A percentile compares a stretch with the other conserved stretches of the same genome.
phyloP scores from a whole-genome alignment of 805 yeast genomes.

The Hanseniaspora vineae region DNA sequence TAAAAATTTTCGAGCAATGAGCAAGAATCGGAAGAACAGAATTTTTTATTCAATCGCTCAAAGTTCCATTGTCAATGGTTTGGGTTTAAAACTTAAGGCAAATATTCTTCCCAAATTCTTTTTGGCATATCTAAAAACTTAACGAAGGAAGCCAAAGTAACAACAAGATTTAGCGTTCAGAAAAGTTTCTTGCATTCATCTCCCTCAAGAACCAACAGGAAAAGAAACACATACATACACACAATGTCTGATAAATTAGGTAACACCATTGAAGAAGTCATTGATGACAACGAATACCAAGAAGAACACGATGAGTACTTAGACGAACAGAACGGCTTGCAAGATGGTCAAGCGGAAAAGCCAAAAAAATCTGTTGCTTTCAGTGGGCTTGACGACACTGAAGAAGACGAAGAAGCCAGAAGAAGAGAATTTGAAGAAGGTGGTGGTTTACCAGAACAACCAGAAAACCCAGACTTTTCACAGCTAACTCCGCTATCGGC shows the following conservation, averaged over 20 bases:
- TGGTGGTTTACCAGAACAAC: slow-evolving; percentile 97
- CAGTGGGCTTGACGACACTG: slow-evolving; percentile 43
- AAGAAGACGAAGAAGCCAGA: slow-evolving; percentile 66
- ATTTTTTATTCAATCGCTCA: not conserved
- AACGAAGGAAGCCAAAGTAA: not conserved
- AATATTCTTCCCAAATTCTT: no score
- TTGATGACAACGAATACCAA: slow-evolving; percentile 16
- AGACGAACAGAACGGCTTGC: slow-evolving; percentile 17
- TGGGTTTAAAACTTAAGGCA: no score
- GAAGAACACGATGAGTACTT: slow-evolving; percentile 29
- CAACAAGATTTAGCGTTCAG: no score
- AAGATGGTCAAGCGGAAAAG: slow-evolving; percentile 30
- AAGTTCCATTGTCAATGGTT: no score
- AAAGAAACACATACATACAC: not conserved
- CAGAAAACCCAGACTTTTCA: slow-evolving; percentile 74
- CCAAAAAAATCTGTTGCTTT: slow-evolving; percentile 71
- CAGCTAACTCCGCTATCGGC: slow-evolving; percentile 78
- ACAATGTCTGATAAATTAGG: slow-evolving; percentile 7
- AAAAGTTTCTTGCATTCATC: not conserved
- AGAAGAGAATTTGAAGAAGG: slow-evolving; percentile 89
- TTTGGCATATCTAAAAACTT: no score
- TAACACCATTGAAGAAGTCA: slow-evolving; percentile 15
- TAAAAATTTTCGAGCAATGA: not conserved
- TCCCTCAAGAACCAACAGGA: not conserved
- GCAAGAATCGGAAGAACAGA: not conserved